A percentile compares a stretch with the other conserved stretches of the same genome.
Evolutionary conservation across 2,329 filamentous ascomycete genomes (phyloP).

Genomic region (Emmonsia crescens): DNA sequence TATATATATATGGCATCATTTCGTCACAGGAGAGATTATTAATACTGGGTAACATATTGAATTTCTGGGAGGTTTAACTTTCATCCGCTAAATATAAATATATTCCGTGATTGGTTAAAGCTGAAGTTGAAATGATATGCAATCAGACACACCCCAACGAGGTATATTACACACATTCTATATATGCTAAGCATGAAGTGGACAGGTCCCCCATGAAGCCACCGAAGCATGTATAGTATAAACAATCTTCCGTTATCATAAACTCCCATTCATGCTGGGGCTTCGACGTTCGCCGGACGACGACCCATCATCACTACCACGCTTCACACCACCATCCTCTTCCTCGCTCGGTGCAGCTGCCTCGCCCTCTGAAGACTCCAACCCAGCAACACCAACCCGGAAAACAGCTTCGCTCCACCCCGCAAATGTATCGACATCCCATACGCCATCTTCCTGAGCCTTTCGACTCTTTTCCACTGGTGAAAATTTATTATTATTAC

Average conservation of each 20-base stretch:
- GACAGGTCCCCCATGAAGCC: background rate
- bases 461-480: slow-evolving; percentile 44
- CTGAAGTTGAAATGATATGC: background rate
- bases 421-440: slow-evolving; percentile 54
- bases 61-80: background rate
- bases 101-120: background rate
- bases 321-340: background rate
- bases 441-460: slow-evolving; percentile 50
- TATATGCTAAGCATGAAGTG: background rate
- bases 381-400: slow-evolving; percentile 38
- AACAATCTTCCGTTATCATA: background rate
- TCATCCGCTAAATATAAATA: background rate
- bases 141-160: background rate
- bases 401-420: slow-evolving; percentile 53
- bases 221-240: background rate
- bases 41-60: background rate
- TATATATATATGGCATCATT: background rate
- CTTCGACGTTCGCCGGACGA: background rate
- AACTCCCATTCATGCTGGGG: slow-evolving; percentile 6
- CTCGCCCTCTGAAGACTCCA: slow-evolving; percentile 16
- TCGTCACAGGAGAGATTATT: background rate
- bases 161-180: background rate
- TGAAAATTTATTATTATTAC: slow-evolving; percentile 21
- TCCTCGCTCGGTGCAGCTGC: slow-evolving; percentile 23
- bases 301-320: background rate